Evolutionary conservation across 2,329 filamentous ascomycete species (phyloP).

Genomic region (Apiospora malaysiana): DNA sequence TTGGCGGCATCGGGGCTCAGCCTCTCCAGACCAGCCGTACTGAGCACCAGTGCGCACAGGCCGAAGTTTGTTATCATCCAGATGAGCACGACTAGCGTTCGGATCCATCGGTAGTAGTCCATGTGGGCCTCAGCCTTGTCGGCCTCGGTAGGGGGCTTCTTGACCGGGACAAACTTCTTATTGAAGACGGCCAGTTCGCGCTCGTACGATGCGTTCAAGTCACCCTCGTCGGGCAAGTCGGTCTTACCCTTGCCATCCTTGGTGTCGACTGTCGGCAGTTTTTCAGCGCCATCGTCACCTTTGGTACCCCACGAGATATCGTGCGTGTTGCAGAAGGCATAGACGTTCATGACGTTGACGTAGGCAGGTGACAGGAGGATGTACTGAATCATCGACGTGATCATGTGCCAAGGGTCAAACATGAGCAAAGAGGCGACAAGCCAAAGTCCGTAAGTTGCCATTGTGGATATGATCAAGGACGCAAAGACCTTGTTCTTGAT

Average conservation of each 20-base stretch:
- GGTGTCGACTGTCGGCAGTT: constrained; percentile 84
- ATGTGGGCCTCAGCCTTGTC: constrained; percentile 82
- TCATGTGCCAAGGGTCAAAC: constrained; percentile 99
- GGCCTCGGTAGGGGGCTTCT: constrained; percentile 60
- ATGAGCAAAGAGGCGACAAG: constrained; percentile 90
- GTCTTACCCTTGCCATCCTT: constrained; percentile 93
- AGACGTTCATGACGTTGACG: constrained; percentile 98
- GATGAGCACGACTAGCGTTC: constrained; percentile 86
- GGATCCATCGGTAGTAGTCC: constrained; percentile 97
- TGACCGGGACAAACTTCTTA: constrained; percentile 75
- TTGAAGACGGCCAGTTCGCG: constrained; percentile 77
- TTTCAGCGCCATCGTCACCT: constrained; percentile 94
- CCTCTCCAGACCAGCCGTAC: constrained; percentile 79
- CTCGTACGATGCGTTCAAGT: constrained; percentile 95
- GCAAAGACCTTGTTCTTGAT: constrained; percentile 92
- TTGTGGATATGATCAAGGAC: constrained; percentile 89
- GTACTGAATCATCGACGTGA: constrained; percentile 95
- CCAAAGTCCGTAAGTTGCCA: constrained; percentile 93
- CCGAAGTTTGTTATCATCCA: constrained; percentile 98
- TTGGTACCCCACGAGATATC: constrained; percentile 99
- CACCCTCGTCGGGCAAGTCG: constrained; percentile 91
- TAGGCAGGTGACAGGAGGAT: constrained; percentile 94
- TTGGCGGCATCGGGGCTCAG: constrained; percentile 56
- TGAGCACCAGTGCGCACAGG: constrained; percentile 84
- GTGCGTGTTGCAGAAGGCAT: constrained; percentile 98